phyloP scores from a whole-genome alignment of 2,329 filamentous ascomycete species.

The Ophiostoma triangulosporum region DNA sequence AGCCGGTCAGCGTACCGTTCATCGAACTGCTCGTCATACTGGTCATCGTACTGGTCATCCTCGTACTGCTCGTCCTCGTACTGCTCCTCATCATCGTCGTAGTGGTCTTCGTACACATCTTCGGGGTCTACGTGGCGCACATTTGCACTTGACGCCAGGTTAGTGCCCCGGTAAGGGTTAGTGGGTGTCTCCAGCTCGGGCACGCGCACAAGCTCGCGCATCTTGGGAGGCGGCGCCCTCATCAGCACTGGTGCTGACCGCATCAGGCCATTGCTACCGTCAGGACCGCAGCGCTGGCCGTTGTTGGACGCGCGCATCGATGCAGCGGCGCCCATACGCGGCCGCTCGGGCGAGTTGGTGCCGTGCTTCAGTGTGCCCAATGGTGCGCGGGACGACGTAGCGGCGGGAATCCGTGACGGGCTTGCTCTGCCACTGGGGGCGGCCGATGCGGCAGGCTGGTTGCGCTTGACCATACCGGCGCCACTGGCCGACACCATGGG shows the following conservation, averaged over 20 bases:
- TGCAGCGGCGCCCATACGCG: slow-evolving; percentile 28
- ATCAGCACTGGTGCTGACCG: slow-evolving; percentile 40
- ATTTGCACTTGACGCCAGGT: slow-evolving; percentile 36
- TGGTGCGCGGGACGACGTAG: slow-evolving; percentile 36
- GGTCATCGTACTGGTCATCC: slow-evolving; percentile 3
- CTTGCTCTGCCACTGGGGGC: slow-evolving; percentile 29
- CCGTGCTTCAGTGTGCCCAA: slow-evolving; percentile 56
- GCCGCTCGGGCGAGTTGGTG: slow-evolving; percentile 70
- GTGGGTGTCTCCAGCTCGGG: slow-evolving; percentile 37
- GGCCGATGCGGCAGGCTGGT: slow-evolving; percentile 16
- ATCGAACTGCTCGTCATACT: slow-evolving; percentile 5
- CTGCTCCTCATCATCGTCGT: slow-evolving; percentile 7
- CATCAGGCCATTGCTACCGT: slow-evolving; percentile 29
- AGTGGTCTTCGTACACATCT: slow-evolving; percentile 61
- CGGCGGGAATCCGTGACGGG: slow-evolving; percentile 50
- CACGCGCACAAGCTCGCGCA: slow-evolving; percentile 59
- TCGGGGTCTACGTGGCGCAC: slow-evolving; percentile 56
- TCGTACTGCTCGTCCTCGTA: slow-evolving; percentile 6
- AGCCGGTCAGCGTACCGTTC: slow-evolving; percentile 4
- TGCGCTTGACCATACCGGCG: slow-evolving; percentile 20
- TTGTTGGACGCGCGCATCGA: slow-evolving; percentile 25
- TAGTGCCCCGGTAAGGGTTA: slow-evolving; percentile 34
- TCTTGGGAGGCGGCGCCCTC: slow-evolving; percentile 72
- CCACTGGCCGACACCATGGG: slow-evolving; percentile 29
- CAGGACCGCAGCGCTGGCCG: slow-evolving; percentile 14